Conservation (phyloP, 306 rosid genomes). For the Mimosa bimucronata region DNA sequence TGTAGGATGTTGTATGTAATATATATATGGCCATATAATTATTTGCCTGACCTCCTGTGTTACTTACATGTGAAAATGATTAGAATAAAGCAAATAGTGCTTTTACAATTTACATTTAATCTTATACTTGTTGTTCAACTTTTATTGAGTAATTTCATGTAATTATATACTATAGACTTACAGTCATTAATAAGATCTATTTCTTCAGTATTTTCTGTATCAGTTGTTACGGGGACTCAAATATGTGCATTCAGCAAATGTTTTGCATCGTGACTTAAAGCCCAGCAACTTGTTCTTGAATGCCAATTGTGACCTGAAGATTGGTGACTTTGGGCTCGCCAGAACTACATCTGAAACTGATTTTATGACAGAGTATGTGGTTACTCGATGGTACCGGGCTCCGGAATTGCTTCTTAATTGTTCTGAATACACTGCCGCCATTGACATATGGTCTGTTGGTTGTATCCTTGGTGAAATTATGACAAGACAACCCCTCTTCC, state of each 20-base stretch:
- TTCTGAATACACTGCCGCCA: conserved; percentile 93
- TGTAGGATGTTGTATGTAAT: neutral
- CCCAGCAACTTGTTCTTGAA: conserved; percentile 91
- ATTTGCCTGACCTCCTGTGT: neutral
- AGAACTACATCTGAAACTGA: conserved; percentile 97
- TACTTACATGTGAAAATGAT: neutral
- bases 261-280: conserved; percentile 94
- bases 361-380: conserved; percentile 98
- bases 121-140: neutral
- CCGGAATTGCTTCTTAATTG: conserved; percentile 97
- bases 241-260: conserved; percentile 87
- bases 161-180: conserved; percentile 23
- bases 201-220: conserved; percentile 88
- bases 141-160: conserved; percentile 3
- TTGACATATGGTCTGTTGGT: conserved; percentile 98
- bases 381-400: conserved; percentile 97
- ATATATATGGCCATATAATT: neutral
- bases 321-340: conserved; percentile 97
- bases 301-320: conserved; percentile 94
- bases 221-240: conserved; percentile 94
- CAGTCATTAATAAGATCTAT: conserved; percentile 58
- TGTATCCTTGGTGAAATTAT: conserved; percentile 93
- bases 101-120: neutral
- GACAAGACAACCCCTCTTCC: conserved; percentile 81
- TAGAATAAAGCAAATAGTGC: neutral